Evolutionary conservation across 1,284 basidiomycete genomes (phyloP).

Genomic region (Meripilus lineatus): DNA sequence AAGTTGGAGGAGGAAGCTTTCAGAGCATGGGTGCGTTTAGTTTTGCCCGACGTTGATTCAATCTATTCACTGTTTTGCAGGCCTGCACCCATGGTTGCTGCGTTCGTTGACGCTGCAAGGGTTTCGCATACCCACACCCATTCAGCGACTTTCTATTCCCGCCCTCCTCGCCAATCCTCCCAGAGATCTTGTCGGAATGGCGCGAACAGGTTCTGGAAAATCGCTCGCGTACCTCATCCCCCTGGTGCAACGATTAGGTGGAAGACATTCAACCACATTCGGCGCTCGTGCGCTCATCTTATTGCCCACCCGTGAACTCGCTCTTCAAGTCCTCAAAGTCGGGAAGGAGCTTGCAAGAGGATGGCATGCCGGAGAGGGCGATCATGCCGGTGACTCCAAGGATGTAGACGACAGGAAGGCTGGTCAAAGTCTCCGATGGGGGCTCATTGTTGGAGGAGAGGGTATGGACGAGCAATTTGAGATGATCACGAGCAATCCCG

Average conservation of each 20-base stretch:
- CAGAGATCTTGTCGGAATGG: conserved; percentile 97
- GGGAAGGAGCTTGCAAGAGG: conserved; percentile 91
- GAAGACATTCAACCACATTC: conserved; percentile 74
- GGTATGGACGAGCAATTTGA: conserved; percentile 96
- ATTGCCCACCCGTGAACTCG: conserved; percentile 91
- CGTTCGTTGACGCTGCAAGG: conserved; percentile 90
- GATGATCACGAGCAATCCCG: conserved; percentile 91
- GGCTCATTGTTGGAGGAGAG: conserved; percentile 94
- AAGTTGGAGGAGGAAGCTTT: conserved; percentile 80
- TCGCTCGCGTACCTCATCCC: conserved; percentile 96
- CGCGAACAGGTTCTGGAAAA: conserved; percentile 97
- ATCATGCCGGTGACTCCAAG: conserved; percentile 63
- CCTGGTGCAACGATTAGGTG: conserved; percentile 82
- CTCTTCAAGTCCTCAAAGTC: conserved; percentile 90
- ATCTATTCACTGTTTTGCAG: conserved; percentile 33
- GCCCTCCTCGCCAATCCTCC: conserved; percentile 82
- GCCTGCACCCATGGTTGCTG: conserved; percentile 79
- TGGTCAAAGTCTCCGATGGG: conserved; percentile 81
- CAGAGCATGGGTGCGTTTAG: conserved; percentile 76
- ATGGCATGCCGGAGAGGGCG: conserved; percentile 56
- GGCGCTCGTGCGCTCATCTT: conserved; percentile 89
- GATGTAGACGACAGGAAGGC: conserved; percentile 51
- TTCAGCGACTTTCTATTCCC: conserved; percentile 90
- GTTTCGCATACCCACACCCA: conserved; percentile 94
- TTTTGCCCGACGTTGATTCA: conserved; percentile 3